Evolutionary conservation across 1,139 yeast genomes (phyloP).

Genomic region (Pichia cactophila): DNA sequence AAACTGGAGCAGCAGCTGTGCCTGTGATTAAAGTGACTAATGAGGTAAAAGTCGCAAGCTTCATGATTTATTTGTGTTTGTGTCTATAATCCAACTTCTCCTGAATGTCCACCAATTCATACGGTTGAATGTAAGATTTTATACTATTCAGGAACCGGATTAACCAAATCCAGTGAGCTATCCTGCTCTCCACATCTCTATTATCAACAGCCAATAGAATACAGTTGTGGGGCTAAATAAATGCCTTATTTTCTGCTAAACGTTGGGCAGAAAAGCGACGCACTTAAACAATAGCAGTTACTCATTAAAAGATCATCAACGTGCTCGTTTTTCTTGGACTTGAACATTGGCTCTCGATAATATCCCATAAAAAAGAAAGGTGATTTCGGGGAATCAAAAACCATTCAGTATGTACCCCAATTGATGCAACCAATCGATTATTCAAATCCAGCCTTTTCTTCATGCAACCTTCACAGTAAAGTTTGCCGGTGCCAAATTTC

Average conservation of each 20-base stretch:
- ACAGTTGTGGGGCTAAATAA: background rate
- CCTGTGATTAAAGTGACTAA: background rate
- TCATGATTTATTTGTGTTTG: background rate
- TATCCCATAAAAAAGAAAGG: slow-evolving; percentile 32
- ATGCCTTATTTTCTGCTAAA: background rate
- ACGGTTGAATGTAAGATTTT: too few relatives aligned
- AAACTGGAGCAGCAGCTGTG: background rate
- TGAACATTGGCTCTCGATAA: slow-evolving; percentile 26
- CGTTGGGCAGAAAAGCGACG: background rate
- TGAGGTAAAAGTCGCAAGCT: background rate
- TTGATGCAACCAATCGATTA: slow-evolving; percentile 18
- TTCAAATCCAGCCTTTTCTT: background rate
- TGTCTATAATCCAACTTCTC: background rate
- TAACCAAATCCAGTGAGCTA: too few relatives aligned
- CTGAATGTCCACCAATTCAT: too few relatives aligned
- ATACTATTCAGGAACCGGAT: too few relatives aligned
- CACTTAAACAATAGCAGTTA: background rate
- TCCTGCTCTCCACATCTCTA: too few relatives aligned
- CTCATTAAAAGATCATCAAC: background rate
- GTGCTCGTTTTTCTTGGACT: background rate
- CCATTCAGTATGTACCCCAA: slow-evolving; percentile 49
- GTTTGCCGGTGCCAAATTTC: slow-evolving; percentile 28
- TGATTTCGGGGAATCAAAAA: slow-evolving; percentile 44
- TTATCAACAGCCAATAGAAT: background rate
- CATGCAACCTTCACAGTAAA: slow-evolving; percentile 19